These are phyloP conservation scores for Schizothecium vesticola DNA, from an alignment of 495 filamentous ascomycete genomes.

Conservation along the genomic window DNA sequence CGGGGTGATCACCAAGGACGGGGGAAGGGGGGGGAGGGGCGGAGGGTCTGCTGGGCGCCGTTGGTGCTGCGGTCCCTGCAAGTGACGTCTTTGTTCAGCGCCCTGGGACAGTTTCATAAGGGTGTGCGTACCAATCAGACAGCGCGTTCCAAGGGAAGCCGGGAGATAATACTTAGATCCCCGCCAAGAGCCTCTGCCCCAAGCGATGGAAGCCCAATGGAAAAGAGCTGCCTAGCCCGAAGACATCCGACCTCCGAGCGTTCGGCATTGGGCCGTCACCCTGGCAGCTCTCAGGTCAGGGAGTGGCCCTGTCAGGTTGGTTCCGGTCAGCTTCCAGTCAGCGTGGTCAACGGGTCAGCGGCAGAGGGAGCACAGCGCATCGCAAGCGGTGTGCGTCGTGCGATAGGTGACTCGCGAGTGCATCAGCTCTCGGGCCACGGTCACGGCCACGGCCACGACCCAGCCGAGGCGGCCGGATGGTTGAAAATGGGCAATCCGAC, in stretches of 20 bases:
- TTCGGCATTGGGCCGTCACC: slow-evolving; percentile 1
- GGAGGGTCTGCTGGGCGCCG: slow-evolving; percentile 10
- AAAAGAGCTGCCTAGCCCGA: not conserved
- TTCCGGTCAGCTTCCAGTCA: slow-evolving; percentile 7
- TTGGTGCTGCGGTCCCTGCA: slow-evolving; percentile 20
- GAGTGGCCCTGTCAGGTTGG: slow-evolving; percentile 5
- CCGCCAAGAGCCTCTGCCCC: slow-evolving; percentile 7
- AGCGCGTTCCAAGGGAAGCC: slow-evolving; percentile 5
- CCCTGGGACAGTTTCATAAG: slow-evolving; percentile 1
- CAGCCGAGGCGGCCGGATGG: slow-evolving; percentile 10
- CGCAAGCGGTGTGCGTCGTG: slow-evolving; percentile 7
- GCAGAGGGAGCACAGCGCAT: slow-evolving; percentile 1
- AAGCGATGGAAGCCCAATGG: not conserved
- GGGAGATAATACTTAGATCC: slow-evolving; percentile 8
- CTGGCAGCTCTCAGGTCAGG: slow-evolving; percentile 4
- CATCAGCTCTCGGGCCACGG: slow-evolving; percentile 6
- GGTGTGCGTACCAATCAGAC: slow-evolving; percentile 12
- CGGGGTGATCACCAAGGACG: slow-evolving; percentile 16
- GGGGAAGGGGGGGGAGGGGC: slow-evolving; percentile 16
- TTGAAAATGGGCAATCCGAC: slow-evolving; percentile 17
- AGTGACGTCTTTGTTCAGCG: slow-evolving; percentile 23
- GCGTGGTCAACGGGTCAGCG: not conserved
- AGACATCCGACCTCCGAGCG: slow-evolving; percentile 7
- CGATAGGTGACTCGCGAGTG: not conserved
- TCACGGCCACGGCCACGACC: slow-evolving; percentile 1